These are phyloP conservation scores for Talaromyces thailandensis DNA, from an alignment of 495 filamentous ascomycete species.

Conservation along the genomic window DNA sequence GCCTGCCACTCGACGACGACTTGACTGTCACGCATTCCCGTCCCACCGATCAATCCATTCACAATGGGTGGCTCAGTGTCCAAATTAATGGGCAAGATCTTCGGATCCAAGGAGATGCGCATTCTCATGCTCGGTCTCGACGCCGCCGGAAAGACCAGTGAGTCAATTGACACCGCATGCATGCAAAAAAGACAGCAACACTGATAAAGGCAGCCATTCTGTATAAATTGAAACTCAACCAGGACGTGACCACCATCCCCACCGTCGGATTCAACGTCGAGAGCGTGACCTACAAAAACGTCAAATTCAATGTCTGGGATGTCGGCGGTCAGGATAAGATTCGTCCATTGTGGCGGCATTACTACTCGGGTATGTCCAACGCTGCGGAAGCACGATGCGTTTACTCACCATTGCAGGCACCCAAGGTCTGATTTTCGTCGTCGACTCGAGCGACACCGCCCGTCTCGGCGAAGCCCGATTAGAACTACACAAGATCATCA, in stretches of 20 bases:
- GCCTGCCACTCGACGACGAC: neutral
- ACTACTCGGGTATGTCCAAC: constrained; percentile 71
- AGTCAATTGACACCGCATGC: no score
- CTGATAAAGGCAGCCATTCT: constrained; percentile 59
- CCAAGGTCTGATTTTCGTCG: constrained; percentile 95
- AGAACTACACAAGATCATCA: constrained; percentile 91
- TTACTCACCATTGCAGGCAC: constrained; percentile 44
- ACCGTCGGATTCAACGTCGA: constrained; percentile 99
- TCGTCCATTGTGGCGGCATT: constrained; percentile 93
- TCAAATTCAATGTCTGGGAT: constrained; percentile 99
- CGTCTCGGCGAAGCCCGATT: constrained; percentile 84
- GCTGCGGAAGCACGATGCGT: neutral
- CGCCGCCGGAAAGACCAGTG: constrained; percentile 97
- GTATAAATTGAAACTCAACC: constrained; percentile 98
- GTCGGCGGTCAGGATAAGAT: constrained; percentile 99
- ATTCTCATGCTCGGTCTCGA: constrained; percentile 96
- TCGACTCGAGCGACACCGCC: constrained; percentile 81
- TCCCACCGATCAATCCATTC: constrained; percentile 2
- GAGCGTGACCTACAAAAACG: constrained; percentile 98
- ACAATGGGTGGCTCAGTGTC: constrained; percentile 73
- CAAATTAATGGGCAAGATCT: constrained; percentile 94
- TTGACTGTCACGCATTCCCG: neutral
- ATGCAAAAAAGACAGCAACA: constrained; percentile 5
- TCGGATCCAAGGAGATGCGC: constrained; percentile 97
- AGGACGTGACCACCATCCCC: constrained; percentile 97